Percentiles rank a stretch among this genome's conserved stretches.
Evolutionary conservation across 1,284 basidiomycete genomes (phyloP).

Genomic region (Heterobasidion parviporum): DNA sequence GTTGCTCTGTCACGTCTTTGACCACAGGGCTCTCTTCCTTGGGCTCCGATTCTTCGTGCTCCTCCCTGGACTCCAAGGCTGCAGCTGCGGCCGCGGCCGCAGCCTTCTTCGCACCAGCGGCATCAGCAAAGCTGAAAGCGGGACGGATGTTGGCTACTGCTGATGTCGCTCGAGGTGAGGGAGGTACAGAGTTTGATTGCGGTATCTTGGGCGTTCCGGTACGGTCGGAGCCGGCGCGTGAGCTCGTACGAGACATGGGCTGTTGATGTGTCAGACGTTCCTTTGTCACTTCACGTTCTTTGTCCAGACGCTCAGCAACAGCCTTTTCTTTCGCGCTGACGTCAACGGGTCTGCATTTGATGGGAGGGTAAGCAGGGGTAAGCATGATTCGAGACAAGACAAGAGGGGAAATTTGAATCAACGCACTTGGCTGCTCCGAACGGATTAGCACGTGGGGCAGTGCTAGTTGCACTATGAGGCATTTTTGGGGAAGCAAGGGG

Average conservation of each 20-base stretch:
- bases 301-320: slow-evolving; percentile 62
- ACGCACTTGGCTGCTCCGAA: slow-evolving; percentile 81
- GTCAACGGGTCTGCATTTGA: slow-evolving; percentile 68
- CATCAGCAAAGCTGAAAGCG: slow-evolving; percentile 63
- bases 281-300: slow-evolving; percentile 47
- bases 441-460: slow-evolving; percentile 52
- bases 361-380: not conserved
- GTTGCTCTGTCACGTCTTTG: slow-evolving; percentile 27
- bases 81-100: slow-evolving; percentile 5
- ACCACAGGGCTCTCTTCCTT: slow-evolving; percentile 22
- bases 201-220: slow-evolving; percentile 2
- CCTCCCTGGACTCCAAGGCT: slow-evolving; percentile 6
- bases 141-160: slow-evolving; percentile 46
- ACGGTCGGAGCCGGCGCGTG: slow-evolving; percentile 55
- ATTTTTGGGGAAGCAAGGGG: slow-evolving; percentile 73
- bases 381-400: not conserved
- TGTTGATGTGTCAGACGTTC: slow-evolving; percentile 40
- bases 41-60: slow-evolving; percentile 15
- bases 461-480: slow-evolving; percentile 32
- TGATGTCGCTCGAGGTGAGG: slow-evolving; percentile 7
- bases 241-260: slow-evolving; percentile 66
- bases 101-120: slow-evolving; percentile 35
- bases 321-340: slow-evolving; percentile 70
- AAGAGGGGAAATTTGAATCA: slow-evolving; percentile 1
- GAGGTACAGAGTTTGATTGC: slow-evolving; percentile 8